A percentile compares a stretch with the other conserved stretches of the same genome.
phyloP scores from a whole-genome alignment of 2,329 filamentous ascomycete genomes.

The Ilyonectria mors-panacis region DNA sequence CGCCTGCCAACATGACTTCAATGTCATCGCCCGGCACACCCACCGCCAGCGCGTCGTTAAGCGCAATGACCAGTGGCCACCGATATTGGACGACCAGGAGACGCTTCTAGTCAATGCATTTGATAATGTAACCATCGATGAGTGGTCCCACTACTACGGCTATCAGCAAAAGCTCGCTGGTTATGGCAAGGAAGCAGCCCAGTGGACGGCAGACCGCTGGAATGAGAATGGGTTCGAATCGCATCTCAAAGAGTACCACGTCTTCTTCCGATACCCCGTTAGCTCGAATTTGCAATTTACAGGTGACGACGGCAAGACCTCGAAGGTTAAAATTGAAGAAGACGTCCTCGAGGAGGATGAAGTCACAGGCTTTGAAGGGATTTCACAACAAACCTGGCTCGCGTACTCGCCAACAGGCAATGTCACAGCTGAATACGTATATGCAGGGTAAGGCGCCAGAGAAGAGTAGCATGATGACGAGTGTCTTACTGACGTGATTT shows the following conservation, averaged over 20 bases:
- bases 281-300: conserved; percentile 65
- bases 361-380: conserved; percentile 77
- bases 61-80: conserved; percentile 54
- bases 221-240: conserved; percentile 53
- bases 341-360: conserved; percentile 80
- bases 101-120: conserved; percentile 54
- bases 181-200: conserved; percentile 53
- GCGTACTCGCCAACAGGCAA: conserved; percentile 87
- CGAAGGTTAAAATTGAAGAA: conserved; percentile 78
- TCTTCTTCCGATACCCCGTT: conserved; percentile 74
- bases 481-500: conserved; percentile 1
- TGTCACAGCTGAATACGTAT: conserved; percentile 82
- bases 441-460: conserved; percentile 70
- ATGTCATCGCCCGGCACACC: conserved; percentile 47
- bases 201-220: conserved; percentile 58
- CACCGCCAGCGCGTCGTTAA: conserved; percentile 51
- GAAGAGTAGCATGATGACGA: accelerated
- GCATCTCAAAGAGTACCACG: conserved; percentile 64
- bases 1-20: conserved; percentile 49
- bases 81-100: conserved; percentile 52
- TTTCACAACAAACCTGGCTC: conserved; percentile 82
- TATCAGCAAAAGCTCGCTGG: conserved; percentile 57
- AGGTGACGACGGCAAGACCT: conserved; percentile 63
- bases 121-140: conserved; percentile 55
- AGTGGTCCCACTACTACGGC: conserved; percentile 58